Conservation (phyloP, 306 rosid species). For the Erythrophleum fordii region DNA sequence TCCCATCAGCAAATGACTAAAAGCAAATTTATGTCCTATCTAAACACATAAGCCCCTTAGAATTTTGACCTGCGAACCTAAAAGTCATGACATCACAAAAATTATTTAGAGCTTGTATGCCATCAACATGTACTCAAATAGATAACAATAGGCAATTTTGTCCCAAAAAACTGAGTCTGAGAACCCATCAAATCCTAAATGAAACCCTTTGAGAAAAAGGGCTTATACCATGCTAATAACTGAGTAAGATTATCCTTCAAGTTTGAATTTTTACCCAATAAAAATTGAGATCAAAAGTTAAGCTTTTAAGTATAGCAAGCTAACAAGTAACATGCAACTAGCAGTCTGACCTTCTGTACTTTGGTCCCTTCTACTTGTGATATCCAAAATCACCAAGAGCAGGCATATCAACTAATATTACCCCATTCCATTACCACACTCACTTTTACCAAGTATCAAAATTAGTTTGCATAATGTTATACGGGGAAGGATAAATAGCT, state of each 20-base stretch:
- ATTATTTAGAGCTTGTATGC: neutral
- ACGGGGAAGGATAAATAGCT: too few relatives aligned
- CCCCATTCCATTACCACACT: conserved; percentile 28
- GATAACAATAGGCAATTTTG: neutral
- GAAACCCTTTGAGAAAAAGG: neutral
- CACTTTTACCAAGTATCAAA: neutral
- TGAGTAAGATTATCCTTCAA: neutral
- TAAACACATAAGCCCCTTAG: neutral
- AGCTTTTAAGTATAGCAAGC: conserved; percentile 7
- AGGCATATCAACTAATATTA: conserved; percentile 15
- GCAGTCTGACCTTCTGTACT: neutral
- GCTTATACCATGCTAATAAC: neutral
- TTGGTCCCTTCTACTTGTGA: neutral
- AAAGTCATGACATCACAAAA: neutral
- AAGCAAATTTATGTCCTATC: neutral
- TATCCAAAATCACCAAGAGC: conserved; percentile 7
- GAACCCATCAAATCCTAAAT: neutral
- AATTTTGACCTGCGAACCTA: neutral
- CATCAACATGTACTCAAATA: neutral
- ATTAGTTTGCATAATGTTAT: neutral
- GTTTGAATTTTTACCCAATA: neutral
- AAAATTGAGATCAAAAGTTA: neutral
- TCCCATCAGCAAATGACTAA: neutral
- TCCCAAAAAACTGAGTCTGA: neutral
- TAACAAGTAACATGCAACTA: conserved; percentile 7